phyloP scores from a whole-genome alignment of 257 asterid species.

The Solanum rostratum region DNA sequence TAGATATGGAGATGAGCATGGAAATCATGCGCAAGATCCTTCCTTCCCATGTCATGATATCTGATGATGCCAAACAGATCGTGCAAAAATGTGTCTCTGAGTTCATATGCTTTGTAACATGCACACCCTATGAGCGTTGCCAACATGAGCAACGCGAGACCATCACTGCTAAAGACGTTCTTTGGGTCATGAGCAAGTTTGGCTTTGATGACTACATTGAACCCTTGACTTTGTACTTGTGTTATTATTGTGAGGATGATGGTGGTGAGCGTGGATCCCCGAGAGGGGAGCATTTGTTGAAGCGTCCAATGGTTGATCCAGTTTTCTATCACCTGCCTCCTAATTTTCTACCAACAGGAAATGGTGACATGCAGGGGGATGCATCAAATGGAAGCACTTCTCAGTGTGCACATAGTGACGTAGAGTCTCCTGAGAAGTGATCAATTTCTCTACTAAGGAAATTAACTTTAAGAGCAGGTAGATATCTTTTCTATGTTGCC shows the following conservation, averaged over 20 bases:
- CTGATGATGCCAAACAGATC: neutral
- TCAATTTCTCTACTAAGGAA: neutral
- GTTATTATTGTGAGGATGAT: neutral
- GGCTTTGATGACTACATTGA: neutral
- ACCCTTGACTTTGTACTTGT: neutral
- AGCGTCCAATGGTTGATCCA: neutral
- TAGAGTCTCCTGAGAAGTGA: conserved; percentile 44
- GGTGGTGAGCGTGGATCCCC: neutral
- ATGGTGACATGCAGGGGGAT: conserved; percentile 33
- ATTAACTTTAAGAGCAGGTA: neutral
- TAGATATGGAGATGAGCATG: neutral
- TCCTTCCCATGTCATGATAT: neutral
- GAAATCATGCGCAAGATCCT: neutral
- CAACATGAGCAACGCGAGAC: neutral
- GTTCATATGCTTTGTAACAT: neutral
- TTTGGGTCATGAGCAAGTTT: neutral
- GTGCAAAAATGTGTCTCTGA: neutral
- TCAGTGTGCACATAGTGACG: conserved; percentile 10
- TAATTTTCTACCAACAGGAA: conserved; percentile 12
- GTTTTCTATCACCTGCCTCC: neutral
- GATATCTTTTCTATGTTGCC: neutral
- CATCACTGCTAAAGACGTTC: neutral
- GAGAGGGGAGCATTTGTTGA: neutral
- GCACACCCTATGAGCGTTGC: neutral
- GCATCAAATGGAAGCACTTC: conserved; percentile 36